phyloP scores from a whole-genome alignment of 345 rosid species.

The Eucalyptus fibrosa region DNA sequence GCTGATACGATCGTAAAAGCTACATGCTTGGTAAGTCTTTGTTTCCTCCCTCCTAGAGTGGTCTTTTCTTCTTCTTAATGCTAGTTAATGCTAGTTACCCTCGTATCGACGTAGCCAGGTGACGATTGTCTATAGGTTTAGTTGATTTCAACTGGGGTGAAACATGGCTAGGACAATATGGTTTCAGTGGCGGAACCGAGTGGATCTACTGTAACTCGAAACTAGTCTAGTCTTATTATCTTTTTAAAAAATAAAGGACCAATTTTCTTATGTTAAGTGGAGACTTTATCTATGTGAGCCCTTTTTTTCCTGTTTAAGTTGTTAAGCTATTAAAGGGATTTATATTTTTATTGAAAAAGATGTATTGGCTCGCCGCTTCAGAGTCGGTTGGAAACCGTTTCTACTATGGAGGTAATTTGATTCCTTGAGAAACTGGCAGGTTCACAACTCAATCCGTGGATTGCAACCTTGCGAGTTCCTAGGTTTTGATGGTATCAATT shows the following conservation, averaged over 20 bases:
- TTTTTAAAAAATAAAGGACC: too few relatives aligned
- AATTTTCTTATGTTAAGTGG: too few relatives aligned
- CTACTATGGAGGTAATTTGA: too few relatives aligned
- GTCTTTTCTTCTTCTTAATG: not conserved
- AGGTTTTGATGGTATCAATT: not conserved
- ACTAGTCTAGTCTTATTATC: too few relatives aligned
- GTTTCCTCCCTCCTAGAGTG: not conserved
- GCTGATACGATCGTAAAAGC: not conserved
- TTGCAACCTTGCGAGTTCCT: too few relatives aligned
- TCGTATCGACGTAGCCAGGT: not conserved
- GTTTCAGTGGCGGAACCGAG: not conserved
- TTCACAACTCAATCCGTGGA: too few relatives aligned
- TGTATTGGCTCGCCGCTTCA: too few relatives aligned
- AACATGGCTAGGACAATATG: not conserved
- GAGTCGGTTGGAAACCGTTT: too few relatives aligned
- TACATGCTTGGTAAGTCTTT: not conserved
- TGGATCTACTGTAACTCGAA: not conserved
- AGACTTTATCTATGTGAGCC: not conserved
- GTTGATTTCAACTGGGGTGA: not conserved
- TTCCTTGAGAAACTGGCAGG: too few relatives aligned
- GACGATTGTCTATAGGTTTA: not conserved
- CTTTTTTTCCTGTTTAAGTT: too few relatives aligned
- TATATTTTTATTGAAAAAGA: too few relatives aligned
- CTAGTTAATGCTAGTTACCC: not conserved
- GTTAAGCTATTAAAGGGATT: too few relatives aligned